A percentile compares a stretch with the other conserved stretches of the same genome.
Conservation (phyloP, 768 basidiomycete species). For the Sistotremastrum suecicum region DNA sequence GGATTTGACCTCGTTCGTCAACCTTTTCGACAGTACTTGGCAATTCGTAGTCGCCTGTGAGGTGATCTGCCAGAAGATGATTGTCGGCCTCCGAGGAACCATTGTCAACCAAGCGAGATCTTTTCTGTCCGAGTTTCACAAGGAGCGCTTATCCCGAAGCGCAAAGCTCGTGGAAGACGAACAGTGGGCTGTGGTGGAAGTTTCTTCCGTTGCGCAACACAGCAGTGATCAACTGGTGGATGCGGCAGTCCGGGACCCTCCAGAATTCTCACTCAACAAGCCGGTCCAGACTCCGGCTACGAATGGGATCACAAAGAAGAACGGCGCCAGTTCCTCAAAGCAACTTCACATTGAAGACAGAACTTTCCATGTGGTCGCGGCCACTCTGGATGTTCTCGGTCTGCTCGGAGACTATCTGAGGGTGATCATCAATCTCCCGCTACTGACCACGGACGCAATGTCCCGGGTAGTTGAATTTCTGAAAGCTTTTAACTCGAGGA, state of each 20-base stretch:
- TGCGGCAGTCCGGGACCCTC: constrained; percentile 70
- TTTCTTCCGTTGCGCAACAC: constrained; percentile 50
- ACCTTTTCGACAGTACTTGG: constrained; percentile 79
- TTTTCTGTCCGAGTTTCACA: constrained; percentile 81
- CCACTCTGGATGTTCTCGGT: constrained; percentile 47
- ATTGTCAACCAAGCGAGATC: constrained; percentile 81
- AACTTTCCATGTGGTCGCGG: constrained; percentile 61
- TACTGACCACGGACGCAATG: constrained; percentile 93
- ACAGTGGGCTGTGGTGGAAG: constrained; percentile 77
- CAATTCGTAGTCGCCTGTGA: constrained; percentile 82
- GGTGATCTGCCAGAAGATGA: constrained; percentile 76
- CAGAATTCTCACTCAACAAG: constrained; percentile 38
- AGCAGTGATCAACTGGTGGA: constrained; percentile 63
- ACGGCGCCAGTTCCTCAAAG: constrained; percentile 9
- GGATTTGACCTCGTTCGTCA: constrained; percentile 58
- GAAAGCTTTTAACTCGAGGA: constrained; percentile 95
- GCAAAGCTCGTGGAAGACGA: constrained; percentile 94
- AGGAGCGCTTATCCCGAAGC: constrained; percentile 57
- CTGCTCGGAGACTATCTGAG: constrained; percentile 77
- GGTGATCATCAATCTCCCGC: constrained; percentile 74
- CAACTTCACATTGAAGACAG: constrained; percentile 43
- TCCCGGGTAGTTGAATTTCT: constrained; percentile 86
- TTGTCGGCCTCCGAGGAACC: constrained; percentile 79
- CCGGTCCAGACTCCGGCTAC: constrained; percentile 6
- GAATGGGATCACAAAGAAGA: background rate